These are phyloP conservation scores for Starmerella apis DNA, from an alignment of 805 yeast species.

Conservation along the genomic window DNA sequence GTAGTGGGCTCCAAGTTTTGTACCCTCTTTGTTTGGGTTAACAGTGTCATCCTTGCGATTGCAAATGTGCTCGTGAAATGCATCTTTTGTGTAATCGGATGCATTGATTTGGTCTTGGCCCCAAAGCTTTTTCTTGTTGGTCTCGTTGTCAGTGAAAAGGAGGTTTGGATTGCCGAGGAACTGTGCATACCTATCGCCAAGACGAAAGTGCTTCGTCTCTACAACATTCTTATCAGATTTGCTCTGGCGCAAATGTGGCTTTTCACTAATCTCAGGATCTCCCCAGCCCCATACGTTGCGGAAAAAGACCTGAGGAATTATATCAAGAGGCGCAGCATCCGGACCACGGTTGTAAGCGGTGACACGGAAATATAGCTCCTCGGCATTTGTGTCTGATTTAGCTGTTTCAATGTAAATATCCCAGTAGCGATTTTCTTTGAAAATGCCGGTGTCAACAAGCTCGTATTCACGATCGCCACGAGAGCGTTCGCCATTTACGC, in stretches of 20 bases:
- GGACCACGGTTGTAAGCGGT: slow-evolving; percentile 80
- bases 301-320: slow-evolving; percentile 72
- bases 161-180: slow-evolving; percentile 47
- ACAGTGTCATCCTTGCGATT: slow-evolving; percentile 48
- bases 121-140: slow-evolving; percentile 62
- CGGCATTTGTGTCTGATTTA: slow-evolving; percentile 68
- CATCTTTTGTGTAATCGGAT: slow-evolving; percentile 64
- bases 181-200: slow-evolving; percentile 53
- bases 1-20: slow-evolving; percentile 79
- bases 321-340: slow-evolving; percentile 77
- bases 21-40: slow-evolving; percentile 64
- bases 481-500: slow-evolving; percentile 53
- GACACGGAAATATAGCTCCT: slow-evolving; percentile 68
- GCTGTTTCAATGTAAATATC: slow-evolving; percentile 88
- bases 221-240: slow-evolving; percentile 37
- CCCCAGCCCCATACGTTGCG: slow-evolving; percentile 91
- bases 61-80: slow-evolving; percentile 74
- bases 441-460: slow-evolving; percentile 63
- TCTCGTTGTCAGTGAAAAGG: slow-evolving; percentile 81
- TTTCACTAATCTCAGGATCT: slow-evolving; percentile 33
- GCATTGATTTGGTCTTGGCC: slow-evolving; percentile 44
- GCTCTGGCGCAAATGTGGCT: slow-evolving; percentile 35
- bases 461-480: slow-evolving; percentile 69
- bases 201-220: slow-evolving; percentile 53
- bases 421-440: slow-evolving; percentile 59